Evolutionary conservation across 108 stramenopile genomes (phyloP), one percentile per base, ranked within the genome.

Genomic region (Licmophora abbreviata): DNA sequence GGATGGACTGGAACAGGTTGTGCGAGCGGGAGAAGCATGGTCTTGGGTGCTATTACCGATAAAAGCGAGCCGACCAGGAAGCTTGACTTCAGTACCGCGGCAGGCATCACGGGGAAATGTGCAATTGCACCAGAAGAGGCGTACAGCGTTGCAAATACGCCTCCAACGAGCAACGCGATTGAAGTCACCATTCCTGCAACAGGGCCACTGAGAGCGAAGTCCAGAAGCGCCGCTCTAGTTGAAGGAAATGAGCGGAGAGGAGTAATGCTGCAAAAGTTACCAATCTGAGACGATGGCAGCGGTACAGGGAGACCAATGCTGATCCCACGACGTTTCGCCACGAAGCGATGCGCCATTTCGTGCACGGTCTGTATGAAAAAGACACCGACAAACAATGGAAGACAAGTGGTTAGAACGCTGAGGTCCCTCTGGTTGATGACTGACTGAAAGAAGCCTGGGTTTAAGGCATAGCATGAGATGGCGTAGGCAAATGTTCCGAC

Each of bases 1-100:
- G 92, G 92, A 54, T 96, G 95, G 31, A 95, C 49, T 14, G 90
- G 83, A 48, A 94, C 68, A 0, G 79, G 85, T 51, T 90, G 88
- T 9, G 88, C 64, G 1, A 71, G 53, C 5, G 84, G 82, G 21
- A 66, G 41, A 46, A 79, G 54, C 77, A 90, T 69, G 3, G 71
- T 38, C 48, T 78, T 83, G 28, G 88, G 83, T 0, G 73, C 66
- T 1, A 85, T 30, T 29, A 66, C 37, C 15, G 69, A 76, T 7
- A 69, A 44, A 15, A 90, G 67, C 5, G 64, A 58, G 20, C 78
- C 81, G 8, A 70, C 49, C 44, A 90, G 60, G 36, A 90, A 71
- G 25, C 79, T 83, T 14, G 76, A 79, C 63, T 85, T 85, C 62
- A 90, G 47, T 11, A 66, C 20, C 12, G 67, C 71, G 0, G 66